phyloP scores from a whole-genome alignment of 371 early-diverging fungal genomes.

The Syncephalastrum monosporum region DNA sequence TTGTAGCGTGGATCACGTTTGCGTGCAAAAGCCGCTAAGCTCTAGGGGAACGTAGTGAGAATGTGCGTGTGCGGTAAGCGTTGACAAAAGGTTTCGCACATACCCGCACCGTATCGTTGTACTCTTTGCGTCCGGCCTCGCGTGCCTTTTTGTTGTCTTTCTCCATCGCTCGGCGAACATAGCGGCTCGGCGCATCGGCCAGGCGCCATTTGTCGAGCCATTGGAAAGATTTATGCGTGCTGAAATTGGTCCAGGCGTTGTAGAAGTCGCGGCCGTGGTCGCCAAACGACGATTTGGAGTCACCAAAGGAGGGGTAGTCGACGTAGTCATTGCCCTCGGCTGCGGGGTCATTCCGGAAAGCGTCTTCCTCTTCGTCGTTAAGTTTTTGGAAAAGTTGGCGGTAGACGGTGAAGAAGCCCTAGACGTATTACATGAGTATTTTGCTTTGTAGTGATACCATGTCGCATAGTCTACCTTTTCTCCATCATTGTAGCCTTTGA shows the following conservation, averaged over 20 bases:
- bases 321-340: conserved; percentile 43
- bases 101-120: conserved; percentile 80
- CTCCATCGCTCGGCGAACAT: conserved; percentile 83
- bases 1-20: conserved; percentile 82
- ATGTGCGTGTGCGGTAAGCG: conserved; percentile 1
- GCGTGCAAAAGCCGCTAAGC: conserved; percentile 54
- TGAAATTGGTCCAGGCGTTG: conserved; percentile 74
- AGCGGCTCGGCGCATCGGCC: conserved; percentile 81
- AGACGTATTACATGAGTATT: neutral
- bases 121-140: conserved; percentile 81
- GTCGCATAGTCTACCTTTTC: conserved; percentile 32
- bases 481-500: conserved; percentile 65
- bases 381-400: conserved; percentile 75
- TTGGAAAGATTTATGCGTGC: conserved; percentile 77
- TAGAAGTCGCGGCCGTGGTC: conserved; percentile 70
- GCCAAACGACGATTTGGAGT: conserved; percentile 49
- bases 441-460: neutral
- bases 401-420: conserved; percentile 85
- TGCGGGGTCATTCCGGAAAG: conserved; percentile 41
- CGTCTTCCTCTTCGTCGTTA: conserved; percentile 77
- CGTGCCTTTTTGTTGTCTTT: conserved; percentile 89
- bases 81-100: conserved; percentile 1
- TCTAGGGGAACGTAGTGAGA: conserved; percentile 21
- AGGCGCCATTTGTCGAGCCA: conserved; percentile 90
- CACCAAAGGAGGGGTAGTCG: conserved; percentile 61